Percentiles rank a stretch among this genome's conserved stretches.
phyloP scores from a whole-genome alignment of 768 basidiomycete species.

The Russula emetica region DNA sequence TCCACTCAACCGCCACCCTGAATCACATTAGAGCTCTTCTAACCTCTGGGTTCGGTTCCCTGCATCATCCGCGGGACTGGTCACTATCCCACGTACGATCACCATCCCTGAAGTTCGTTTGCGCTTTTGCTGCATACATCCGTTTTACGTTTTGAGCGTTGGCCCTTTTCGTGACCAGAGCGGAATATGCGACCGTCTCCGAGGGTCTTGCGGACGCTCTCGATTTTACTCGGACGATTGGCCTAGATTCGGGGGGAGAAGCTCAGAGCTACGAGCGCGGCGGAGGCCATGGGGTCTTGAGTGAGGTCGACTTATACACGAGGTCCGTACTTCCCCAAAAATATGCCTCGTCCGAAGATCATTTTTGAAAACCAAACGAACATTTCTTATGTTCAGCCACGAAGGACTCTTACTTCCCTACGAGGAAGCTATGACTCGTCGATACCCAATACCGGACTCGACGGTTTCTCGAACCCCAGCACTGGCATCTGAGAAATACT shows the following conservation, averaged over 20 bases:
- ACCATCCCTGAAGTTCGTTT: constrained; percentile 60
- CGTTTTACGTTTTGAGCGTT: neutral
- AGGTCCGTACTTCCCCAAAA: constrained; percentile 44
- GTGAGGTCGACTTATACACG: constrained; percentile 92
- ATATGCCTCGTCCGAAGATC: neutral
- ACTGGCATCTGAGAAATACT: constrained; percentile 45
- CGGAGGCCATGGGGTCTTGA: constrained; percentile 64
- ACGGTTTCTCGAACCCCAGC: neutral
- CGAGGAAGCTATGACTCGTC: constrained; percentile 86
- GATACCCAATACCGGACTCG: constrained; percentile 42
- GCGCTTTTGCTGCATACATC: neutral
- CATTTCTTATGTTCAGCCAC: constrained; percentile 49
- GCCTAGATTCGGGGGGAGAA: constrained; percentile 52
- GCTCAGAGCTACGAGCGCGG: constrained; percentile 59
- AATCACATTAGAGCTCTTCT: constrained; percentile 89
- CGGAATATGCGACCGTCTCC: constrained; percentile 82
- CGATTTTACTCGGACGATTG: constrained; percentile 89
- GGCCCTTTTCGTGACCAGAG: constrained; percentile 37
- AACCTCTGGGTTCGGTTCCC: constrained; percentile 89
- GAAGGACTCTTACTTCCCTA: constrained; percentile 92
- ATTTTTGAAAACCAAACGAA: constrained; percentile 2
- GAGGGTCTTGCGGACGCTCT: constrained; percentile 84
- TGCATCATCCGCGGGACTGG: constrained; percentile 79
- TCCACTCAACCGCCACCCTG: constrained; percentile 89
- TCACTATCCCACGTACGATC: constrained; percentile 89